phyloP scores from a whole-genome alignment of 495 filamentous ascomycete species.

The Penicillium soppii region DNA sequence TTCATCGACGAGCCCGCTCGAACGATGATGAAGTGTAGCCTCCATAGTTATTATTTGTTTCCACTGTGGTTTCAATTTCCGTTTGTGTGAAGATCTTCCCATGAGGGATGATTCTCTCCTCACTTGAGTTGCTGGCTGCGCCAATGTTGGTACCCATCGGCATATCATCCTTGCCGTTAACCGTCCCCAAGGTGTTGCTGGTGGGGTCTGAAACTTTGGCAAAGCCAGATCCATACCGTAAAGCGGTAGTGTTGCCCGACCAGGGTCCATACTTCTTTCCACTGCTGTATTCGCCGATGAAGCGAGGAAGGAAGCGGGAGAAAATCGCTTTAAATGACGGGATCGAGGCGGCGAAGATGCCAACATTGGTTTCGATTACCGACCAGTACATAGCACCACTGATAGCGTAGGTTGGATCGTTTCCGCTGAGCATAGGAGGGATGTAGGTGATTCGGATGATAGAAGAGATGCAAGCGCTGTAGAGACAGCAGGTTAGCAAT shows the following conservation, averaged over 20 bases:
- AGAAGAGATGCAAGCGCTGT: constrained; percentile 40
- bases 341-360: constrained; percentile 40
- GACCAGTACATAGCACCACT: constrained; percentile 47
- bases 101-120: constrained; percentile 39
- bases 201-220: constrained; percentile 27
- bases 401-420: constrained; percentile 39
- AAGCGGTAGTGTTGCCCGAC: constrained; percentile 18
- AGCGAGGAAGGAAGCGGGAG: constrained; percentile 38
- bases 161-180: constrained; percentile 15
- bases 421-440: constrained; percentile 34
- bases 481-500: neutral
- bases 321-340: constrained; percentile 45
- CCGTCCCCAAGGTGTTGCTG: constrained; percentile 17
- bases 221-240: constrained; percentile 30
- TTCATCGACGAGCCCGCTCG: constrained; percentile 19
- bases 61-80: constrained; percentile 39
- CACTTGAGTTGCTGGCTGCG: constrained; percentile 21
- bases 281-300: constrained; percentile 40
- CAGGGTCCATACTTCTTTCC: constrained; percentile 29
- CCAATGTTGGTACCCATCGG: constrained; percentile 29
- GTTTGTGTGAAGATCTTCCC: constrained; percentile 39
- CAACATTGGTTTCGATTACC: constrained; percentile 44
- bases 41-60: constrained; percentile 19
- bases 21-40: constrained; percentile 1
- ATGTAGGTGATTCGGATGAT: constrained; percentile 45